These are phyloP conservation scores for Fusarium compactum DNA, from an alignment of 2,329 filamentous ascomycete genomes.

Conservation along the genomic window DNA sequence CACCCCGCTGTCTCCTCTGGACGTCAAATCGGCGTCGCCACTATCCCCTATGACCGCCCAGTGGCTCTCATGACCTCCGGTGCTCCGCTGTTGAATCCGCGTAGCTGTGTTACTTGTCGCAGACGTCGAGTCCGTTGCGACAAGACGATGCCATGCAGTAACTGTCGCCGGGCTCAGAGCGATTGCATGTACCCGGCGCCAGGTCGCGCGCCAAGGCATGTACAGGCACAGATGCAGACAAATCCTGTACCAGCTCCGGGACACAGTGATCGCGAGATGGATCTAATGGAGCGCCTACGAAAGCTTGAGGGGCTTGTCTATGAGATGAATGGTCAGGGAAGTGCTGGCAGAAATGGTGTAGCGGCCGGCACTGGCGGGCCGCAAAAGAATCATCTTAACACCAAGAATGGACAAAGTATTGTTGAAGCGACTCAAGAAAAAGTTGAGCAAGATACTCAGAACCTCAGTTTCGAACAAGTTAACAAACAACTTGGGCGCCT, in stretches of 20 bases:
- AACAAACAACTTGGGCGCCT: constrained; percentile 63
- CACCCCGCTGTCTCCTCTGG: constrained; percentile 20
- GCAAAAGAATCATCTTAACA: neutral
- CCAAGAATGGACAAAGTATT: constrained; percentile 6
- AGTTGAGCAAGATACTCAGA: constrained; percentile 40
- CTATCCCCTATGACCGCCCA: constrained; percentile 36
- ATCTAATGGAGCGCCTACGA: constrained; percentile 76
- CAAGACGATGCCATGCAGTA: constrained; percentile 75
- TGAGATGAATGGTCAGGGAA: constrained; percentile 68
- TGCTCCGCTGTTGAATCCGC: constrained; percentile 56
- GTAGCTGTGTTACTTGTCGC: constrained; percentile 62
- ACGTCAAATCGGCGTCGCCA: constrained; percentile 21
- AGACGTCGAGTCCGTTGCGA: constrained; percentile 79
- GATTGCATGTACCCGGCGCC: constrained; percentile 80
- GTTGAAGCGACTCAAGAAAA: constrained; percentile 33
- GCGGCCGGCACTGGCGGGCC: neutral
- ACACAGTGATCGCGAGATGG: constrained; percentile 70
- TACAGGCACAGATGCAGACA: constrained; percentile 67
- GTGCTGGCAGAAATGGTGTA: neutral
- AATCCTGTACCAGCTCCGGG: constrained; percentile 59
- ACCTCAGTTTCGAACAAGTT: constrained; percentile 58
- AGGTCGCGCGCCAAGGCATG: constrained; percentile 75
- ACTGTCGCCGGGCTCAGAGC: constrained; percentile 67
- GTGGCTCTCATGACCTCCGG: constrained; percentile 42
- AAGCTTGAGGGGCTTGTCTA: constrained; percentile 81